Conservation (phyloP, 164 flowering plant species). For the Stephania japonica region DNA sequence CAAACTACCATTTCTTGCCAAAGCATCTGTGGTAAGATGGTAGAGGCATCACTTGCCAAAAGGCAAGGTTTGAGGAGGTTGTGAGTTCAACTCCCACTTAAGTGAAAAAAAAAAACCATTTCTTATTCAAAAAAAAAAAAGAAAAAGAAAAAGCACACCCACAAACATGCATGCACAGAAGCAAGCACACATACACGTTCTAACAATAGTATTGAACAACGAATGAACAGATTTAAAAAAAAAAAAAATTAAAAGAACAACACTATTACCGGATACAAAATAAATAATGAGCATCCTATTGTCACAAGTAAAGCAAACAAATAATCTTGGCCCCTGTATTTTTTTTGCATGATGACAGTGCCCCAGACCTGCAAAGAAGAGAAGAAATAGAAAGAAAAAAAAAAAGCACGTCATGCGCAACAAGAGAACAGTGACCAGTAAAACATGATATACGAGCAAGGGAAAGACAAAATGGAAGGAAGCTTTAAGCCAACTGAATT, state of each 20-base stretch:
- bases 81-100: too few relatives aligned
- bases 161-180: too few relatives aligned
- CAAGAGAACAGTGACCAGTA: background rate
- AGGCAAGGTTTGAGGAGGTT: too few relatives aligned
- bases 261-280: conserved; percentile 73
- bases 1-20: too few relatives aligned
- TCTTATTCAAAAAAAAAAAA: too few relatives aligned
- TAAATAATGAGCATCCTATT: conserved; percentile 80
- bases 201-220: background rate
- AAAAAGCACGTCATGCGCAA: background rate
- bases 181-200: too few relatives aligned
- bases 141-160: too few relatives aligned
- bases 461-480: background rate
- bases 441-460: background rate
- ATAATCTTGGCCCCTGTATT: conserved; percentile 71
- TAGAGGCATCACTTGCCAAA: too few relatives aligned
- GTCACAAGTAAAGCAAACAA: conserved; percentile 76
- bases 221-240: background rate
- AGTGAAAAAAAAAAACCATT: too few relatives aligned
- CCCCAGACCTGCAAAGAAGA: conserved; percentile 92
- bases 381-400: too few relatives aligned
- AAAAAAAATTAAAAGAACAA: background rate
- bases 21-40: too few relatives aligned
- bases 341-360: conserved; percentile 87
- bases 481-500: background rate